A percentile compares a stretch with the other conserved stretches of the same genome.
These are phyloP conservation scores for Phytophthora europaea DNA, from an alignment of 352 stramenopile genomes.

Conservation along the genomic window DNA sequence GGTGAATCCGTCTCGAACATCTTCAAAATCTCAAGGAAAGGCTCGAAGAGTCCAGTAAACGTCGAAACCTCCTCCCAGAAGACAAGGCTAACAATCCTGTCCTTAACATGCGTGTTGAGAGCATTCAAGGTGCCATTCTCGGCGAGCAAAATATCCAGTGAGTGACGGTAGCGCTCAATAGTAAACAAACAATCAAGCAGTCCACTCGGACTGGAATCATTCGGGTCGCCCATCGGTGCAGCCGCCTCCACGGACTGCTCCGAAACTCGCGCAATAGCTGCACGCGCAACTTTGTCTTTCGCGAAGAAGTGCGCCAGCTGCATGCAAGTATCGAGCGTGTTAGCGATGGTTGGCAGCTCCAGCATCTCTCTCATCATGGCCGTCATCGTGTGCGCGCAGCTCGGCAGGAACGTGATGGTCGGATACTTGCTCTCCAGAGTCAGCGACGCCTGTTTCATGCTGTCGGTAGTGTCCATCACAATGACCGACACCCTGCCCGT, in stretches of 20 bases:
- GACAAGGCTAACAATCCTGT: conserved; percentile 52
- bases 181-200: conserved; percentile 62
- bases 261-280: conserved; percentile 58
- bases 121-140: conserved; percentile 54
- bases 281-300: conserved; percentile 52
- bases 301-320: conserved; percentile 57
- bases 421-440: conserved; percentile 67
- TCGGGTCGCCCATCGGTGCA: conserved; percentile 36
- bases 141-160: conserved; percentile 65
- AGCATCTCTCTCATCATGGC: conserved; percentile 74
- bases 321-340: conserved; percentile 50
- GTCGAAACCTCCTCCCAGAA: conserved; percentile 72
- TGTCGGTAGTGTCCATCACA: conserved; percentile 62
- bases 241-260: conserved; percentile 50
- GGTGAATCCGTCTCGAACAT: conserved; percentile 71
- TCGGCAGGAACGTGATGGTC: conserved; percentile 69
- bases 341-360: conserved; percentile 49
- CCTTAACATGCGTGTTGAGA: conserved; percentile 47
- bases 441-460: conserved; percentile 64
- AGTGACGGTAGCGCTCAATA: conserved; percentile 66
- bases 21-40: conserved; percentile 78
- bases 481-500: conserved; percentile 65
- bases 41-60: conserved; percentile 66
- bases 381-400: conserved; percentile 67
- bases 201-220: conserved; percentile 41